A percentile compares a stretch with the other conserved stretches of the same genome.
Conservation (phyloP, 2,329 filamentous ascomycete genomes). For the Pseudocercospora macadamiae region DNA sequence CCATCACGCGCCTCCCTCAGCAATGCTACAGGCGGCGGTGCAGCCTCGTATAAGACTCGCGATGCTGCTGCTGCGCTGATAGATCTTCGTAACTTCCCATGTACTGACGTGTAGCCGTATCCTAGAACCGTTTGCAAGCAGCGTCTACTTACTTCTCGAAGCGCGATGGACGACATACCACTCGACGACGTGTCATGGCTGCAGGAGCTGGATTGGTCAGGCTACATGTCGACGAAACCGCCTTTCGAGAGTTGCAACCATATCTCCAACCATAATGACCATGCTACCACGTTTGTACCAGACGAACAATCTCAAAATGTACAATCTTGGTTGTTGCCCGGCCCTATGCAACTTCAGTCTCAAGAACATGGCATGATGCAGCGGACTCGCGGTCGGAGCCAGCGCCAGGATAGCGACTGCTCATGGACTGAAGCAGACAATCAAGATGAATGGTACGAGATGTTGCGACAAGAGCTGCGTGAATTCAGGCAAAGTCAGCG, state of each 20-base stretch:
- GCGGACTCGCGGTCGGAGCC: background rate
- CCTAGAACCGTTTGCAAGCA: background rate
- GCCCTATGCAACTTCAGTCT: background rate
- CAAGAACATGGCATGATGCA: background rate
- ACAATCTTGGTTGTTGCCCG: too few relatives aligned
- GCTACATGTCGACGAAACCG: background rate
- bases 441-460: slow-evolving; percentile 16
- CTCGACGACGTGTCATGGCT: background rate
- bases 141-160: background rate
- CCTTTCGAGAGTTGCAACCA: too few relatives aligned
- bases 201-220: background rate
- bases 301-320: too few relatives aligned
- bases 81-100: background rate
- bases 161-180: background rate
- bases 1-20: slow-evolving; percentile 6
- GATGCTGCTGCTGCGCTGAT: too few relatives aligned
- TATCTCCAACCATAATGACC: too few relatives aligned
- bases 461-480: slow-evolving; percentile 11
- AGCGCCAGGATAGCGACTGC: slow-evolving; percentile 15
- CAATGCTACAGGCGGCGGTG: slow-evolving; percentile 1
- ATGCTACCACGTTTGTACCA: too few relatives aligned
- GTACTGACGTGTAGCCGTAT: background rate
- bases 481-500: slow-evolving; percentile 12
- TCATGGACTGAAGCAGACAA: slow-evolving; percentile 20
- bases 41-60: background rate